A percentile compares a stretch with the other conserved stretches of the same genome.
Evolutionary conservation across 2,329 filamentous ascomycete species (phyloP).

Genomic region (Dothiorella sarmentorum): DNA sequence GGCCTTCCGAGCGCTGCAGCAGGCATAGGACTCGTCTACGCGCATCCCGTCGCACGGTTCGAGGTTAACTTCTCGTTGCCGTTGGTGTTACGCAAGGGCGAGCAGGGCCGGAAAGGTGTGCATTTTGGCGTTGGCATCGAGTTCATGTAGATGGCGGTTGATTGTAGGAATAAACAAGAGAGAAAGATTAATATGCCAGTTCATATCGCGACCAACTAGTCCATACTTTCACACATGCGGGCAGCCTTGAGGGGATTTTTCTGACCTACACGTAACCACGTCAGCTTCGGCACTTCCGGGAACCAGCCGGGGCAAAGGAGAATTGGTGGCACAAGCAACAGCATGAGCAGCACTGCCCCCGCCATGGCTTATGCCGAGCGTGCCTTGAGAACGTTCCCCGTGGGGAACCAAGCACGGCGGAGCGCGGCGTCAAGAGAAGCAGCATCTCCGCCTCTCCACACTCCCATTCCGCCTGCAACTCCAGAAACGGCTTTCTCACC

Average conservation of each 20-base stretch:
- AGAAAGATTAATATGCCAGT: conserved; percentile 3
- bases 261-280: background rate
- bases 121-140: conserved; percentile 96
- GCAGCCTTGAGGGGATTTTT: no score
- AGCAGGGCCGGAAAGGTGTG: conserved; percentile 85
- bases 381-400: background rate
- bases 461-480: background rate
- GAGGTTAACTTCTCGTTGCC: conserved; percentile 95
- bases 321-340: background rate
- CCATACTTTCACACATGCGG: background rate
- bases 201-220: no score
- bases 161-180: conserved; percentile 4
- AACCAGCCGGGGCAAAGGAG: background rate
- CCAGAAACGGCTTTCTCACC: background rate
- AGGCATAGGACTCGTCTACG: conserved; percentile 88
- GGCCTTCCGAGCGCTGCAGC: conserved; percentile 82
- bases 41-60: conserved; percentile 87
- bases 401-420: conserved; percentile 7
- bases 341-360: background rate
- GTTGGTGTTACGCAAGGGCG: conserved; percentile 73
- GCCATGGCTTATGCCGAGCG: conserved; percentile 6
- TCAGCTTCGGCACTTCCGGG: background rate
- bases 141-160: conserved; percentile 65
- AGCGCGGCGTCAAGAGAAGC: conserved; percentile 5
- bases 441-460: background rate